Evolutionary conservation across 176 grass and related monocot genomes (phyloP).

Genomic region (Urochloa ruziziensis): DNA sequence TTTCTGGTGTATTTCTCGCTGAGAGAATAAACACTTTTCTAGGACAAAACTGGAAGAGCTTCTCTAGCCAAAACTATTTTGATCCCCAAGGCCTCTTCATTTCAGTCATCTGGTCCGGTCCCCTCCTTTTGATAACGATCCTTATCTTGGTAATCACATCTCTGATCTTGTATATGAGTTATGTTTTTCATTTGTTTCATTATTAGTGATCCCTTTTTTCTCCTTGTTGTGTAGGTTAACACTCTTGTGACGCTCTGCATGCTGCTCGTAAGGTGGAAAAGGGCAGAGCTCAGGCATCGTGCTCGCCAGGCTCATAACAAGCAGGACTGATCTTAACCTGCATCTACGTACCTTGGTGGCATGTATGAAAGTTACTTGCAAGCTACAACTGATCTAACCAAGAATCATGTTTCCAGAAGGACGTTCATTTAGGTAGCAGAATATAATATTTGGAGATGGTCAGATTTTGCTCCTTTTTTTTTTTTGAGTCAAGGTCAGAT

Average conservation of each 20-base stretch:
- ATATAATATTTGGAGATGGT: not conserved
- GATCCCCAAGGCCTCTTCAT: constrained; percentile 85
- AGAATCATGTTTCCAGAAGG: not conserved
- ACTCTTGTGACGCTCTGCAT: constrained; percentile 70
- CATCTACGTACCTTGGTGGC: constrained; percentile 7
- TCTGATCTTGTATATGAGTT: not conserved
- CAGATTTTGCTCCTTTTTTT: no score
- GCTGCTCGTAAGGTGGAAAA: constrained; percentile 87
- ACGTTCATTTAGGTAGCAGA: not conserved
- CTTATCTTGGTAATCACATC: constrained; percentile 66
- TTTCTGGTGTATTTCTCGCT: constrained; percentile 84
- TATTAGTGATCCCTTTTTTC: not conserved
- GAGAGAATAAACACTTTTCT: constrained; percentile 74
- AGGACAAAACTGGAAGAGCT: constrained; percentile 81
- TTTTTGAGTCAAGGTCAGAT: no score
- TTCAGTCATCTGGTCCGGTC: constrained; percentile 88
- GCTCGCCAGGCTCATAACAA: constrained; percentile 54
- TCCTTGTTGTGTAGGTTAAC: constrained; percentile 56
- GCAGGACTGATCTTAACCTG: constrained; percentile 57
- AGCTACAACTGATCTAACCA: constrained; percentile 24
- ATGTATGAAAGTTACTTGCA: not conserved
- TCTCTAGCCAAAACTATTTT: constrained; percentile 92
- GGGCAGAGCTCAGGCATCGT: constrained; percentile 70
- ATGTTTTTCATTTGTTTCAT: not conserved
- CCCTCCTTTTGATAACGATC: constrained; percentile 65